These are phyloP conservation scores for Monosporascus sp. DNA, from an alignment of 2,329 filamentous ascomycete species.

Conservation along the genomic window DNA sequence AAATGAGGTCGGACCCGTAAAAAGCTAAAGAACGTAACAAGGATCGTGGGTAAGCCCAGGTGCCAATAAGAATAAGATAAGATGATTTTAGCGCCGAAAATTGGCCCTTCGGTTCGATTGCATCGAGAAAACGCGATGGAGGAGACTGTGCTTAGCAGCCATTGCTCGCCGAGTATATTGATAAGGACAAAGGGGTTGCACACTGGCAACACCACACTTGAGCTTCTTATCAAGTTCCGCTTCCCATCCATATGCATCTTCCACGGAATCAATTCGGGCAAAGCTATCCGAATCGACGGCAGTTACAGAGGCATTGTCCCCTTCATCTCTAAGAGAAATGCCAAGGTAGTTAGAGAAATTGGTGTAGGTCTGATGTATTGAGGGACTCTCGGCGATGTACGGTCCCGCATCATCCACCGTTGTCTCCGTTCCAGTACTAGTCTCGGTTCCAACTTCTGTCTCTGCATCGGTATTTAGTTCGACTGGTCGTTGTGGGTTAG, in stretches of 20 bases:
- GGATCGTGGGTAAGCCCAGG: too few species aligned
- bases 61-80: background rate
- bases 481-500: conserved; percentile 13
- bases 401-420: conserved; percentile 15
- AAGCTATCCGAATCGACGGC: conserved; percentile 24
- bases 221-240: conserved; percentile 37
- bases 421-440: conserved; percentile 8
- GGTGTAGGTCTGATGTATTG: conserved; percentile 20
- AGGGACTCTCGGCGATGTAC: conserved; percentile 25
- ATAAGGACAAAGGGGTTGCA: conserved; percentile 14
- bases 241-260: conserved; percentile 52
- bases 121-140: conserved; percentile 36
- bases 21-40: too few species aligned
- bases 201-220: conserved; percentile 15
- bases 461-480: conserved; percentile 23
- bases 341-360: conserved; percentile 36
- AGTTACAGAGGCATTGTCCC: conserved; percentile 20
- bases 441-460: conserved; percentile 18
- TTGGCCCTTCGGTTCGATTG: conserved; percentile 12
- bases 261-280: conserved; percentile 21
- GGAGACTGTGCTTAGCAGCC: conserved; percentile 28
- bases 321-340: conserved; percentile 25
- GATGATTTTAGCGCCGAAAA: background rate
- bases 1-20: too few species aligned
- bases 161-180: conserved; percentile 22